Evolutionary conservation across 2,329 filamentous ascomycete species (phyloP).

Genomic region (Pyrenophora graminea): DNA sequence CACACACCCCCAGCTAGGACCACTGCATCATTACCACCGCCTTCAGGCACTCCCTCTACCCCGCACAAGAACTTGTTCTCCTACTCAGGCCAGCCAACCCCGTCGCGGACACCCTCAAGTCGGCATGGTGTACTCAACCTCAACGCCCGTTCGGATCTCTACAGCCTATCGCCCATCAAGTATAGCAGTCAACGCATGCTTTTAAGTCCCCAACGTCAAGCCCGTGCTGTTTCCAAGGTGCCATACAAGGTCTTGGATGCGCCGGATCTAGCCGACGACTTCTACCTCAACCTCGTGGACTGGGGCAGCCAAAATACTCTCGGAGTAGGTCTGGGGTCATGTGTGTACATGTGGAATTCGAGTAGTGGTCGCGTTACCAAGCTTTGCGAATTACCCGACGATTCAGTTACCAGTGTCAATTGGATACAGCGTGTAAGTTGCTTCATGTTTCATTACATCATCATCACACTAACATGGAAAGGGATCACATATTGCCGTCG

Average conservation of each 20-base stretch:
- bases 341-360: conserved; percentile 98
- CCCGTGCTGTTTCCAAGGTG: conserved; percentile 89
- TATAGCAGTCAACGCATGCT: conserved; percentile 93
- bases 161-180: conserved; percentile 91
- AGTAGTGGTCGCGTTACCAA: conserved; percentile 89
- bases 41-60: conserved; percentile 82
- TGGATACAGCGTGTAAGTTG: conserved; percentile 84
- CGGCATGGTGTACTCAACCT: conserved; percentile 80
- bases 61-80: conserved; percentile 97
- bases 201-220: conserved; percentile 84
- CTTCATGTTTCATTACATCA: background rate
- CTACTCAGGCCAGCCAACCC: conserved; percentile 84
- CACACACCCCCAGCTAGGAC: conserved; percentile 77
- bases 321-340: conserved; percentile 87
- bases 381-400: conserved; percentile 87
- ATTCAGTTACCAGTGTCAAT: conserved; percentile 93
- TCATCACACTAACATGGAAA: conserved; percentile 33
- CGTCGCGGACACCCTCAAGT: conserved; percentile 85
- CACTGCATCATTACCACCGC: conserved; percentile 67
- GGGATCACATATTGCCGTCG: conserved; percentile 93
- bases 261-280: conserved; percentile 93
- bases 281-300: conserved; percentile 95
- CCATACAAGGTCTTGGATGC: conserved; percentile 98
- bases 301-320: conserved; percentile 96
- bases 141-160: conserved; percentile 88